Conservation (phyloP, 441 rosid genomes). For the Pelargonium cotyledonis region DNA sequence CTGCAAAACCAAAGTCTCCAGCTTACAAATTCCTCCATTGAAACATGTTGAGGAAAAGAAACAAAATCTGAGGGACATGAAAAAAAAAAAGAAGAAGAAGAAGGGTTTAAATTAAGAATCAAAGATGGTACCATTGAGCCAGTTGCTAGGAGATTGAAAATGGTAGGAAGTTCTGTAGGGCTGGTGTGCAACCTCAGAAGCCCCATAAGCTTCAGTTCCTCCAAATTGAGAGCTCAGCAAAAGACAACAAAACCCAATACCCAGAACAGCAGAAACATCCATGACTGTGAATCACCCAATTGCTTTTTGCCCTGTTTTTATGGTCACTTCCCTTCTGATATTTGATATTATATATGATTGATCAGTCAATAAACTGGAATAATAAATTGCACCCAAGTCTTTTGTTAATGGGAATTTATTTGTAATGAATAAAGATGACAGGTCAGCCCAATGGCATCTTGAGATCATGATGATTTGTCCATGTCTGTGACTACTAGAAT, state of each 20-base stretch:
- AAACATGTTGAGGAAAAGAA: constrained; percentile 1
- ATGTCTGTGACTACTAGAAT: no score
- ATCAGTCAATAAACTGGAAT: no score
- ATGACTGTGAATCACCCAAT: neutral
- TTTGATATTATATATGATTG: no score
- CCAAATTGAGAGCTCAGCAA: constrained; percentile 4
- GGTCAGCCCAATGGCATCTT: no score
- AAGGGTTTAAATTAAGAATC: neutral
- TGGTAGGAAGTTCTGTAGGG: constrained; percentile 4
- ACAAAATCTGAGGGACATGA: neutral
- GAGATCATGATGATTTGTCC: no score
- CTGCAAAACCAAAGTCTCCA: constrained; percentile 1
- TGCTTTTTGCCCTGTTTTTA: no score
- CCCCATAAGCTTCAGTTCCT: neutral
- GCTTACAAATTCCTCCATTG: constrained; percentile 2
- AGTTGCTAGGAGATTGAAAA: neutral
- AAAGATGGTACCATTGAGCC: constrained; percentile 5
- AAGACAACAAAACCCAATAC: neutral
- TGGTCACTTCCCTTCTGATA: no score
- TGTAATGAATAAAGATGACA: no score
- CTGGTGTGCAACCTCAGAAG: neutral
- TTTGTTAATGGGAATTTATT: no score
- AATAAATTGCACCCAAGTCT: no score
- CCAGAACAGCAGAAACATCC: neutral
- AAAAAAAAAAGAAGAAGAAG: neutral